These are phyloP conservation scores for Albifimbria verrucaria DNA, from an alignment of 2,329 filamentous ascomycete species.

Conservation along the genomic window DNA sequence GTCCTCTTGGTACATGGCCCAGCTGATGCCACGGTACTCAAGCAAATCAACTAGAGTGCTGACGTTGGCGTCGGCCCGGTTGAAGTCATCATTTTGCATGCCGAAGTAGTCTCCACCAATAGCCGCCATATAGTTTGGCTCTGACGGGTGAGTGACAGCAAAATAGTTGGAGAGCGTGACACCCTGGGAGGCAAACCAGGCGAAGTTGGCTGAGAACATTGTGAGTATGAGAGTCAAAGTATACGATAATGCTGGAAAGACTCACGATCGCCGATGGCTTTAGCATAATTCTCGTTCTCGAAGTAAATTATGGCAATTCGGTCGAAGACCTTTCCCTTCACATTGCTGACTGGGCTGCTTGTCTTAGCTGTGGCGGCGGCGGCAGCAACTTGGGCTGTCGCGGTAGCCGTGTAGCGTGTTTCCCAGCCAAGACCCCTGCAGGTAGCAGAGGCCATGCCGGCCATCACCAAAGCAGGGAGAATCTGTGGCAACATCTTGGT, in stretches of 20 bases:
- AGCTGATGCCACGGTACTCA: conserved; percentile 60
- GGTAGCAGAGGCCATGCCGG: not conserved
- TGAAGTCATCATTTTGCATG: conserved; percentile 56
- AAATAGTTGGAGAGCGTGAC: conserved; percentile 32
- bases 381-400: conserved; percentile 45
- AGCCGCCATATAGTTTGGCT: conserved; percentile 66
- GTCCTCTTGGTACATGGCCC: conserved; percentile 75
- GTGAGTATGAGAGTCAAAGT: not conserved
- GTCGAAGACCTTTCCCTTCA: conserved; percentile 70
- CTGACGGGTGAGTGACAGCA: conserved; percentile 61
- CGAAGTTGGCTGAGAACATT: conserved; percentile 23
- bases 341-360: conserved; percentile 56
- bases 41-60: conserved; percentile 68
- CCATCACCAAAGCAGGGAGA: no score
- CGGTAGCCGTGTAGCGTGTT: conserved; percentile 49
- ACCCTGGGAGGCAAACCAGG: conserved; percentile 24
- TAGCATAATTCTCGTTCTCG: conserved; percentile 70
- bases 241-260: conserved; percentile 4
- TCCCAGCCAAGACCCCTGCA: conserved; percentile 24
- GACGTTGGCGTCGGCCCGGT: conserved; percentile 55
- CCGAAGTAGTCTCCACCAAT: conserved; percentile 63
- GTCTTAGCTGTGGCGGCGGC: conserved; percentile 60
- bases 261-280: conserved; percentile 60
- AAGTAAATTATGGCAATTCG: conserved; percentile 73
- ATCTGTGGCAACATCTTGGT: no score